Conservation (phyloP, 2,329 filamentous ascomycete genomes). For the Trematosphaeria pertusa region DNA sequence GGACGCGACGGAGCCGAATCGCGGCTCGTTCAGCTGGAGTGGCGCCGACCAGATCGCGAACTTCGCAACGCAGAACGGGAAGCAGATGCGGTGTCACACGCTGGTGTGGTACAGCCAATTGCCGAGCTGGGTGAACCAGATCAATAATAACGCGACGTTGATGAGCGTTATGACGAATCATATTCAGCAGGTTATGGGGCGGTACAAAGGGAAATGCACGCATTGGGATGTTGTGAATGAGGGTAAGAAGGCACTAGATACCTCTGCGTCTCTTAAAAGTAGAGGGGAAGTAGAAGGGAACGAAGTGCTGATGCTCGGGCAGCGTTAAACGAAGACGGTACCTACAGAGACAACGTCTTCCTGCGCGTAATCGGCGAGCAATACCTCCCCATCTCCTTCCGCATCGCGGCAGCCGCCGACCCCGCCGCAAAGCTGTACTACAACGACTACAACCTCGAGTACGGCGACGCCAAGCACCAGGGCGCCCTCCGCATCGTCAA, state of each 20-base stretch:
- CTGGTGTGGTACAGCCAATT: conserved; percentile 50
- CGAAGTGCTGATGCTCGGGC: too few relatives aligned
- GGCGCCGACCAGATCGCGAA: conserved; percentile 45
- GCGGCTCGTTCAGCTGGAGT: conserved; percentile 42
- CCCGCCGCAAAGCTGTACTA: conserved; percentile 66
- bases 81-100: conserved; percentile 49
- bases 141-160: conserved; percentile 45
- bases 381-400: conserved; percentile 66
- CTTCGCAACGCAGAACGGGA: conserved; percentile 44
- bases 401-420: conserved; percentile 63
- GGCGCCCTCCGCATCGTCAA: conserved; percentile 44
- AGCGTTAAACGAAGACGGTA: conserved; percentile 65
- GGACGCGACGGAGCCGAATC: conserved; percentile 47
- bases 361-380: conserved; percentile 62
- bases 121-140: conserved; percentile 44
- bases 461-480: conserved; percentile 52
- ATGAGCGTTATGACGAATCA: conserved; percentile 49
- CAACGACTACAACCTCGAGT: conserved; percentile 71
- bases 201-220: conserved; percentile 48
- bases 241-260: too few relatives aligned
- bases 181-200: conserved; percentile 43
- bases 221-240: conserved; percentile 50
- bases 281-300: too few relatives aligned
- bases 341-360: conserved; percentile 62
- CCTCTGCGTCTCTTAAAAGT: too few relatives aligned